phyloP scores from a whole-genome alignment of 305 asterid species.

The Fraxinus xanthoxyloides region DNA sequence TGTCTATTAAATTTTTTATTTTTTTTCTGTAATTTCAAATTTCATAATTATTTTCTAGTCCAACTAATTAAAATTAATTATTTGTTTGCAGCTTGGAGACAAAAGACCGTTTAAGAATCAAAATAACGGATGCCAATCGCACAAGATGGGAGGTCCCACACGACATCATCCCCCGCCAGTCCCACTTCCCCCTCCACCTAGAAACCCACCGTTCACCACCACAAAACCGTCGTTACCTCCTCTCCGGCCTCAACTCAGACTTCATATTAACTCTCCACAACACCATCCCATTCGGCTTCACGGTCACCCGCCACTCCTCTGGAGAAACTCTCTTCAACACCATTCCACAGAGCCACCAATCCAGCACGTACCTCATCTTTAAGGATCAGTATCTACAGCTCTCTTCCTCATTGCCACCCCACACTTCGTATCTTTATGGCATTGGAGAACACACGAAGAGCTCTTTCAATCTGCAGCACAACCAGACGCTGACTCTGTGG shows the following conservation, averaged over 20 bases:
- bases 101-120: slow-evolving; percentile 56
- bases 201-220: slow-evolving; percentile 17
- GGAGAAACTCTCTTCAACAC: slow-evolving; percentile 59
- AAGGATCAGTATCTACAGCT: slow-evolving; percentile 84
- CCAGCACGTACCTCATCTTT: slow-evolving; percentile 57
- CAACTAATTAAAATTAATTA: neutral
- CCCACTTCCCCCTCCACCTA: slow-evolving; percentile 8
- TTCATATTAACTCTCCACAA: slow-evolving; percentile 53
- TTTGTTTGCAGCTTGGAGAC: slow-evolving; percentile 53
- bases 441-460: slow-evolving; percentile 81
- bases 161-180: slow-evolving; percentile 42
- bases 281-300: slow-evolving; percentile 71
- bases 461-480: slow-evolving; percentile 50
- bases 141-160: slow-evolving; percentile 79
- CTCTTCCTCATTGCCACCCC: slow-evolving; percentile 55
- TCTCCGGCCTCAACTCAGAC: slow-evolving; percentile 49
- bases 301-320: slow-evolving; percentile 61
- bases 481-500: slow-evolving; percentile 79
- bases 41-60: neutral
- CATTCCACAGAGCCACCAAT: slow-evolving; percentile 26
- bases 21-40: neutral
- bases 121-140: slow-evolving; percentile 48
- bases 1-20: too few species aligned
- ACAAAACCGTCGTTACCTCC: slow-evolving; percentile 17
- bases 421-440: slow-evolving; percentile 58